phyloP scores from a whole-genome alignment of 202 grass and related monocot species.

The Zizania palustris region DNA sequence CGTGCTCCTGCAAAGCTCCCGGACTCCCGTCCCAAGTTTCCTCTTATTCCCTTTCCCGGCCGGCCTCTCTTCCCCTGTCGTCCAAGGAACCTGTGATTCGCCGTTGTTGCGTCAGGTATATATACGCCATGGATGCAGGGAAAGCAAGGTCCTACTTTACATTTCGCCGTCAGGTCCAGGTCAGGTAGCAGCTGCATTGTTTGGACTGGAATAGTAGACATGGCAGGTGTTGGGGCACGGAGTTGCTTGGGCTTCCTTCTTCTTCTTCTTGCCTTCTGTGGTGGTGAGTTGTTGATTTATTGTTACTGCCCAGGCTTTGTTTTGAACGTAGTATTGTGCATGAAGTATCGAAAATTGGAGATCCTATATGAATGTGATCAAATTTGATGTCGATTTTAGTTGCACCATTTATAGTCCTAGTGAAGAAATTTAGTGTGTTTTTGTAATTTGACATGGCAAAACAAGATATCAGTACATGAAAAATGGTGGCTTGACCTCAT shows the following conservation, averaged over 20 bases:
- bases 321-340: not conserved
- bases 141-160: slow-evolving; percentile 60
- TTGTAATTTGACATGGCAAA: too few species aligned
- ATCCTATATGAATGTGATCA: not conserved
- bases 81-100: slow-evolving; percentile 76
- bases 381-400: not conserved
- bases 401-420: not conserved
- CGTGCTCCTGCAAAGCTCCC: slow-evolving; percentile 70
- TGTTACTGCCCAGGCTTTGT: not conserved
- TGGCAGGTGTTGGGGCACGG: slow-evolving; percentile 29
- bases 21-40: slow-evolving; percentile 91
- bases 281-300: slow-evolving; percentile 45
- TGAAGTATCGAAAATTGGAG: not conserved
- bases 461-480: too few species aligned
- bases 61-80: slow-evolving; percentile 16
- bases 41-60: slow-evolving; percentile 68
- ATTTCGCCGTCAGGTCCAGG: slow-evolving; percentile 37
- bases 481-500: too few species aligned
- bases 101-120: slow-evolving; percentile 35
- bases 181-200: slow-evolving; percentile 13
- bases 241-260: slow-evolving; percentile 44
- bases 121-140: slow-evolving; percentile 46
- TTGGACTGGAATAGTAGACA: slow-evolving; percentile 25
- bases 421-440: too few species aligned
- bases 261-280: slow-evolving; percentile 34